phyloP scores from a whole-genome alignment of 164 flowering plant genomes.

The Paratinospora sagittata region DNA sequence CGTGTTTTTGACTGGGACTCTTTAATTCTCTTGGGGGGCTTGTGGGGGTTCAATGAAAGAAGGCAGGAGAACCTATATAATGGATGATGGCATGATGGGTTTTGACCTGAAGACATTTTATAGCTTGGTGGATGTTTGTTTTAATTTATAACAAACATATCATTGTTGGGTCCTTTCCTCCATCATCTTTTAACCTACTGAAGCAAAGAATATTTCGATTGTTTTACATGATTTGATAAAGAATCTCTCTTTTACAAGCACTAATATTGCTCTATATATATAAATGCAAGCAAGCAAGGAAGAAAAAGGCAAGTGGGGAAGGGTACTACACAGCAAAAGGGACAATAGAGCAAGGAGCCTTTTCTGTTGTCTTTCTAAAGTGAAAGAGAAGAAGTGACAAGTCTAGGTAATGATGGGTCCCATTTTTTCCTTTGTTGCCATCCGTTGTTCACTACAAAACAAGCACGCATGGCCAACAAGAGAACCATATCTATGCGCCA shows the following conservation, averaged over 20 bases:
- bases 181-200: not conserved
- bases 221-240: not conserved
- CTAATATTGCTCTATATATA: too few species aligned
- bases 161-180: not conserved
- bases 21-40: conserved; percentile 4
- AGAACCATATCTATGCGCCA: conserved; percentile 5
- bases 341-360: too few species aligned
- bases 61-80: conserved; percentile 8
- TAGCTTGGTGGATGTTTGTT: conserved; percentile 4
- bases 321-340: too few species aligned
- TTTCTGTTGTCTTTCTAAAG: too few species aligned
- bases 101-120: conserved; percentile 14
- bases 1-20: not conserved
- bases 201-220: conserved; percentile 1
- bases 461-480: conserved; percentile 21
- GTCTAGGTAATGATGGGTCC: not conserved
- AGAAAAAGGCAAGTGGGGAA: too few species aligned
- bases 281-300: too few species aligned
- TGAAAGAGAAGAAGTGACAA: too few species aligned
- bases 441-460: conserved; percentile 16
- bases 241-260: too few species aligned
- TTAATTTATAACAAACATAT: not conserved
- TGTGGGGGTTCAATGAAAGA: not conserved
- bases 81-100: not conserved
- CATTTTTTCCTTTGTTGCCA: conserved; percentile 7